phyloP scores from a whole-genome alignment of 495 filamentous ascomycete genomes.

The Parachaetomium inaequale region DNA sequence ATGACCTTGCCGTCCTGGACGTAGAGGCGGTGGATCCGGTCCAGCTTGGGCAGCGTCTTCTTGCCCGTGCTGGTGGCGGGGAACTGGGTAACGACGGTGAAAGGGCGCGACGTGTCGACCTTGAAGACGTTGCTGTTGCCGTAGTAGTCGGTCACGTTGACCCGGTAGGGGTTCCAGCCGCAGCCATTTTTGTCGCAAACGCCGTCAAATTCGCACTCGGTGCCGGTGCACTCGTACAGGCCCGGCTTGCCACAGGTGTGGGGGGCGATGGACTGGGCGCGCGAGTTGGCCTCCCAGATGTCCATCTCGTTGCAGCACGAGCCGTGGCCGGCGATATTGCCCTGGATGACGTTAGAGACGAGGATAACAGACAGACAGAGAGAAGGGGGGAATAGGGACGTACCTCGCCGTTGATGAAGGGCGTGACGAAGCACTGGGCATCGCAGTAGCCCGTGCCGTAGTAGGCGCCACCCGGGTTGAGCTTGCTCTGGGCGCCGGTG shows the following conservation, averaged over 20 bases:
- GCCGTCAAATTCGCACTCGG: conserved; percentile 48
- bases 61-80: conserved; percentile 47
- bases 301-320: conserved; percentile 63
- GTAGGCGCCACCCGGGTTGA: conserved; percentile 60
- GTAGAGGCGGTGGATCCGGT: conserved; percentile 58
- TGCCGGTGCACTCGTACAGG: conserved; percentile 49
- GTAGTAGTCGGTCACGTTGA: conserved; percentile 55
- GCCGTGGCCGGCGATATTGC: conserved; percentile 49
- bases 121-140: conserved; percentile 23
- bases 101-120: conserved; percentile 39
- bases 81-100: conserved; percentile 72
- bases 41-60: conserved; percentile 30
- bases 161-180: conserved; percentile 60
- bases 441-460: conserved; percentile 73
- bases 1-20: conserved; percentile 55
- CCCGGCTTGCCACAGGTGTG: conserved; percentile 53
- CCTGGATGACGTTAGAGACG: conserved; percentile 23
- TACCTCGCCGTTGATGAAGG: conserved; percentile 59
- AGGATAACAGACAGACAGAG: background rate
- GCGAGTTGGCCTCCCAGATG: conserved; percentile 62
- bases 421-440: conserved; percentile 56
- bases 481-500: conserved; percentile 49
- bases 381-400: conserved; percentile 8
- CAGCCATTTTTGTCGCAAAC: conserved; percentile 66
- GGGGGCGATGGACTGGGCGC: conserved; percentile 54